phyloP scores from a whole-genome alignment of 2,329 filamentous ascomycete genomes.

The Zarea fungicola region DNA sequence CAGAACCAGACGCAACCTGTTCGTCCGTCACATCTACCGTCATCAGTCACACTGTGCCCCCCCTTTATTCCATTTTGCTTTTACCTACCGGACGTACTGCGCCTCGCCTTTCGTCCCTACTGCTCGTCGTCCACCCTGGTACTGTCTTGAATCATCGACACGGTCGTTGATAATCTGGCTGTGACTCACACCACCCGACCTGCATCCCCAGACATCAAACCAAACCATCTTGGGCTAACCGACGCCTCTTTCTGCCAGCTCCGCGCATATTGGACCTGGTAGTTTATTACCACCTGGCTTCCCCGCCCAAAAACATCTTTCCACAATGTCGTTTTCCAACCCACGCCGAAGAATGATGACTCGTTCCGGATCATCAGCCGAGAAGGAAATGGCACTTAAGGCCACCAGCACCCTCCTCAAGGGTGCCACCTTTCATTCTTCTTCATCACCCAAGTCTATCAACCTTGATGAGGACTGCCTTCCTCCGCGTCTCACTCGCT shows the following conservation, averaged over 20 bases:
- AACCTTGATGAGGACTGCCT: slow-evolving; percentile 35
- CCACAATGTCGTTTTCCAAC: slow-evolving; percentile 43
- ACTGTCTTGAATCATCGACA: slow-evolving; percentile 10
- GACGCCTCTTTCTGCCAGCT: slow-evolving; percentile 15
- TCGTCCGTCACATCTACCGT: background rate
- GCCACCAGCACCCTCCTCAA: slow-evolving; percentile 60
- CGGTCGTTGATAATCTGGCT: slow-evolving; percentile 24
- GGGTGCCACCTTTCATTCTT: slow-evolving; percentile 62
- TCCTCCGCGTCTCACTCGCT: slow-evolving; percentile 56
- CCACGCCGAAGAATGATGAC: slow-evolving; percentile 36
- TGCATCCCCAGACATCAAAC: slow-evolving; percentile 13
- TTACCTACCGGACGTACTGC: background rate
- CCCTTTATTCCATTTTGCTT: slow-evolving; percentile 9
- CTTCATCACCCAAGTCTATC: slow-evolving; percentile 27
- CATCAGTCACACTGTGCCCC: background rate
- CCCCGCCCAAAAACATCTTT: slow-evolving; percentile 28
- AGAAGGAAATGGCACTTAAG: slow-evolving; percentile 43
- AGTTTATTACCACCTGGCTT: slow-evolving; percentile 17
- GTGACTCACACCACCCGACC: slow-evolving; percentile 28
- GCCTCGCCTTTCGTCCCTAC: background rate
- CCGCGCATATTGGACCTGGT: slow-evolving; percentile 29
- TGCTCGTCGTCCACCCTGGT: slow-evolving; percentile 9
- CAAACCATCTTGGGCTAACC: slow-evolving; percentile 16
- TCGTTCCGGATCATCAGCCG: slow-evolving; percentile 36
- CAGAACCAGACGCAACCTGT: slow-evolving; percentile 1